Evolutionary conservation across 2,329 filamentous ascomycete species (phyloP).

Genomic region (Arthrocladium fulminans): DNA sequence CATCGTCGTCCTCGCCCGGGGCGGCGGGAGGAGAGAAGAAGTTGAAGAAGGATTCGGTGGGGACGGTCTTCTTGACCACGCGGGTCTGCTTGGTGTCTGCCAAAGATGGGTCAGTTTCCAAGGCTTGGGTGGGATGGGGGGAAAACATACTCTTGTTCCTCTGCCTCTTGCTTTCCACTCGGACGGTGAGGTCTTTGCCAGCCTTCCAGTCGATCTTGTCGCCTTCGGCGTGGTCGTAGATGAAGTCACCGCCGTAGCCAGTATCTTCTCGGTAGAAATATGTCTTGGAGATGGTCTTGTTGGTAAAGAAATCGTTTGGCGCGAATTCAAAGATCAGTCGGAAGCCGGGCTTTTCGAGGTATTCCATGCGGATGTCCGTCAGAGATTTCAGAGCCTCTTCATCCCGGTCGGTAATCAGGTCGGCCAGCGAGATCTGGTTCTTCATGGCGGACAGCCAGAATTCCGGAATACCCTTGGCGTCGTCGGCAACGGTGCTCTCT

Average conservation of each 20-base stretch:
- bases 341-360: slow-evolving; percentile 96
- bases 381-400: slow-evolving; percentile 87
- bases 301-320: slow-evolving; percentile 93
- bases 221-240: slow-evolving; percentile 97
- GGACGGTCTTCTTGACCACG: slow-evolving; percentile 97
- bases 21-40: slow-evolving; percentile 95
- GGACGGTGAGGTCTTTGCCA: slow-evolving; percentile 85
- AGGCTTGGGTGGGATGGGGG: neutral
- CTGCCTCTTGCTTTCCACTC: slow-evolving; percentile 98
- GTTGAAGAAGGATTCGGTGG: slow-evolving; percentile 97
- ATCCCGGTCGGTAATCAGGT: slow-evolving; percentile 97
- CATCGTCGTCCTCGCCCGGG: slow-evolving; percentile 64
- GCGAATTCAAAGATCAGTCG: slow-evolving; percentile 94
- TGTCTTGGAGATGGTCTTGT: slow-evolving; percentile 95
- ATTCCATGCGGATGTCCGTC: slow-evolving; percentile 95
- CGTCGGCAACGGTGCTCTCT: slow-evolving; percentile 35
- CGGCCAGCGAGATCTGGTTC: slow-evolving; percentile 92
- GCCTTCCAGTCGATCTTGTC: slow-evolving; percentile 97
- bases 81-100: slow-evolving; percentile 97
- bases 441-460: slow-evolving; percentile 99
- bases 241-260: slow-evolving; percentile 97
- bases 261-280: slow-evolving; percentile 99
- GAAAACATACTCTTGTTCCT: slow-evolving; percentile 84
- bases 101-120: slow-evolving; percentile 10
- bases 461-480: slow-evolving; percentile 79